phyloP scores from a whole-genome alignment of 805 yeast genomes.

The Saccharomycopsis schoenii region DNA sequence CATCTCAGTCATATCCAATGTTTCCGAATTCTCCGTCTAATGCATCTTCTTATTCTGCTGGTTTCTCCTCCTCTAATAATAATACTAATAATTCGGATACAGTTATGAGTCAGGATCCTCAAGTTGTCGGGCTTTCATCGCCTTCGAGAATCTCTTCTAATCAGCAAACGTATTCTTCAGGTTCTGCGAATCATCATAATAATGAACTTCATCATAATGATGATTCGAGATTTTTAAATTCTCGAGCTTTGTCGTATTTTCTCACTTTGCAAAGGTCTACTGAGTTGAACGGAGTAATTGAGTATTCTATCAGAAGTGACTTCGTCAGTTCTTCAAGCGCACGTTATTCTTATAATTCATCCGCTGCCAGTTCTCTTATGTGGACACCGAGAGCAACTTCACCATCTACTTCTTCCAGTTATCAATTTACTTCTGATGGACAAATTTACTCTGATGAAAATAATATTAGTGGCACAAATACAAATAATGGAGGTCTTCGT shows the following conservation, averaged over 20 bases:
- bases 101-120: neutral
- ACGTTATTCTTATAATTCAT: neutral
- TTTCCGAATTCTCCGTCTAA: neutral
- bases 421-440: neutral
- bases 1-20: neutral
- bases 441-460: neutral
- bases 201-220: neutral
- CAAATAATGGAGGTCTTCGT: neutral
- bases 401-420: neutral
- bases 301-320: neutral
- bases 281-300: neutral
- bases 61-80: neutral
- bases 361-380: neutral
- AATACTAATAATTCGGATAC: neutral
- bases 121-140: neutral
- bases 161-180: neutral
- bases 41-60: neutral
- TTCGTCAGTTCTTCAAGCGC: neutral
- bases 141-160: neutral
- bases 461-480: neutral
- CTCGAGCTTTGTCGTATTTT: neutral
- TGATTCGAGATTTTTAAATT: neutral
- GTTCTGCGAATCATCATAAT: neutral
- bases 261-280: neutral
- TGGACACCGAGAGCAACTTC: neutral